Conservation (phyloP, 495 filamentous ascomycete genomes). For the Articulospora tetracladia region DNA sequence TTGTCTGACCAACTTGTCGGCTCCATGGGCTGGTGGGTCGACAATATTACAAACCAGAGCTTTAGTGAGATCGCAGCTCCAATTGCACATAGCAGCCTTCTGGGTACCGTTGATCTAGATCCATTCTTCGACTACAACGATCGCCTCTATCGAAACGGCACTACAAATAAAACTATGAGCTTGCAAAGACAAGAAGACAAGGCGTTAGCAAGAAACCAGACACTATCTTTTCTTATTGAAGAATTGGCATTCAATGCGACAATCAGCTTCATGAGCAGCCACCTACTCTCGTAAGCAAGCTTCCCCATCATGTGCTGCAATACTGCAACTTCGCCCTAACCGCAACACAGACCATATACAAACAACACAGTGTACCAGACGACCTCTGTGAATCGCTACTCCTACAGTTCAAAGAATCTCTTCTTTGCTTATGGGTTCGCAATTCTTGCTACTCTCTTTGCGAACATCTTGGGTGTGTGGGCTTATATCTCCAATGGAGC, state of each 20-base stretch:
- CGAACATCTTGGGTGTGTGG: constrained; percentile 8
- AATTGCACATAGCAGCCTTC: constrained; percentile 16
- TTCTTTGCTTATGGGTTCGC: constrained; percentile 38
- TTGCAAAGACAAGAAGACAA: constrained; percentile 22
- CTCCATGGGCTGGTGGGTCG: background rate
- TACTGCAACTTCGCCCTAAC: background rate
- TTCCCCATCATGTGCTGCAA: background rate
- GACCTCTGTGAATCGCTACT: constrained; percentile 12
- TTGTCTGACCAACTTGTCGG: background rate
- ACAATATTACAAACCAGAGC: background rate
- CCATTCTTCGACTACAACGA: constrained; percentile 20
- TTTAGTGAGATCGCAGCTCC: constrained; percentile 13
- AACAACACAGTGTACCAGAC: constrained; percentile 1
- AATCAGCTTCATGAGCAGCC: constrained; percentile 20
- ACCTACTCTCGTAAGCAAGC: constrained; percentile 19
- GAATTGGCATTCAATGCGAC: constrained; percentile 25
- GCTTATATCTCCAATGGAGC: constrained; percentile 14
- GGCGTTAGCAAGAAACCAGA: constrained; percentile 16
- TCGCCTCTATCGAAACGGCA: background rate
- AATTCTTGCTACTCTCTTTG: constrained; percentile 34
- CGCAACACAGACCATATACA: background rate
- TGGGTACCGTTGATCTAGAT: constrained; percentile 23
- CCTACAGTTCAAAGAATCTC: constrained; percentile 25
- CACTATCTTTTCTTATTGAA: constrained; percentile 19
- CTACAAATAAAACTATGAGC: background rate